These are phyloP conservation scores for Metschnikowia bowlesiae DNA, from an alignment of 805 yeast species.

Conservation along the genomic window DNA sequence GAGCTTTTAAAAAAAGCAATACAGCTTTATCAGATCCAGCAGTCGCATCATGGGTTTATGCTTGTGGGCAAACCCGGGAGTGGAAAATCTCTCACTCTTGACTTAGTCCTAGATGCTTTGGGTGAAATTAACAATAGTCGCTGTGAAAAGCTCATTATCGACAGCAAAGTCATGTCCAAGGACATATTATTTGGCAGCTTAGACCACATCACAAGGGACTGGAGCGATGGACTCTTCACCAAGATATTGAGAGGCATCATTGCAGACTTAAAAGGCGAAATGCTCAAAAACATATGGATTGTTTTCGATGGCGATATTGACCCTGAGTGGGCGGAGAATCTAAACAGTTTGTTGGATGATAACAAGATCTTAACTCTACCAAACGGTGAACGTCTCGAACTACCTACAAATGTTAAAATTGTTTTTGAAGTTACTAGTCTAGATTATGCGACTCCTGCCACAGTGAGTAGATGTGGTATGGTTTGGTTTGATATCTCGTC, in stretches of 20 bases:
- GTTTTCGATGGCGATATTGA: conserved; percentile 91
- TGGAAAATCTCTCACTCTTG: conserved; percentile 65
- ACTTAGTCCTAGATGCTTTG: conserved; percentile 44
- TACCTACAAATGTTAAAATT: conserved; percentile 61
- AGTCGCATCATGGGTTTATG: conserved; percentile 72
- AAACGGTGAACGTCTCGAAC: conserved; percentile 75
- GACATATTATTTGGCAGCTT: conserved; percentile 62
- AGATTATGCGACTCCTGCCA: conserved; percentile 77
- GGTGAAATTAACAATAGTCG: conserved; percentile 30
- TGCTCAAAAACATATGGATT: conserved; percentile 59
- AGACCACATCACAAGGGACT: conserved; percentile 77
- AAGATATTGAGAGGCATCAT: conserved; percentile 54
- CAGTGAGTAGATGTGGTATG: conserved; percentile 90
- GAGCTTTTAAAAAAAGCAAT: conserved; percentile 51
- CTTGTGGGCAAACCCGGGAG: conserved; percentile 71
- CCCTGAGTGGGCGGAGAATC: conserved; percentile 88
- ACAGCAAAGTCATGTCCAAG: conserved; percentile 73
- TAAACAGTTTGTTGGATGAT: conserved; percentile 89
- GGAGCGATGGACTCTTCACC: conserved; percentile 88
- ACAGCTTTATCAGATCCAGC: conserved; percentile 61
- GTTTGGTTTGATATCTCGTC: conserved; percentile 55
- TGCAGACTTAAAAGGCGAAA: conserved; percentile 57
- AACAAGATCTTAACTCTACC: conserved; percentile 78
- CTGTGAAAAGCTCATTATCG: conserved; percentile 44
- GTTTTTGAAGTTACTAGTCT: conserved; percentile 74